Base-by-base conservation (phyloP, 257 asterid species). In the Ocimum tenuiflorum region DNA sequence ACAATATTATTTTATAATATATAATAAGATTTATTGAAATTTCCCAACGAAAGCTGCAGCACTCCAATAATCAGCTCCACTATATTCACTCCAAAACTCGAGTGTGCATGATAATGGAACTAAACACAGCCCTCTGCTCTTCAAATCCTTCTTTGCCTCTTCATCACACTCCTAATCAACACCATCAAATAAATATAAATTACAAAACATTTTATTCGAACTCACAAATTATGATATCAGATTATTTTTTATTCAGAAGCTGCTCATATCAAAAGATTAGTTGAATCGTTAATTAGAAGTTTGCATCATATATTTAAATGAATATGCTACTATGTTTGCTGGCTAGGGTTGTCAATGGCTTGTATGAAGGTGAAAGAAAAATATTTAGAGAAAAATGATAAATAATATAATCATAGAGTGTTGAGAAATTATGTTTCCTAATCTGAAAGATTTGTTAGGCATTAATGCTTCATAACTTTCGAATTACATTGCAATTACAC, bases 71-170 rank as follows among this genome's bases (percentile, higher is more conserved):
- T 89, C 90, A 15, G 92, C 86, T 42, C 85, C 87, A 47, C 4
- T 27, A 27, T 82, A 84, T 39, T 86, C 92, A 77, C 82, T 84
- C 69, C 87, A 95, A 45, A 86, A 89, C 53, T 86, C 87, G 51
- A 84, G 68, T 15, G 90, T 89, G 82, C 88, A 84, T 17, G 92
- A 82, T 55, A 89, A 51, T 18, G 96, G 96, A 72, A 89, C 96
- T 9, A 86, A 77, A 77, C 95, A 89, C 74, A 89, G 62, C 58
- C 96, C 95, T 77, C 90, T 82, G 75, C 85, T 83, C 86, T 84
- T 78, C 46, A 88, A 65, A 49, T 80, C 89, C 74, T 75, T 78
- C 71, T 77, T 83, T 18, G 71, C 11, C 62, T 77, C 86, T 74
- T 79, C 87, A 19, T 72, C 70, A 63, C 45, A 73, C 45, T 77